Evolutionary conservation across 768 basidiomycete genomes (phyloP).

Genomic region (Boletus speciosus): DNA sequence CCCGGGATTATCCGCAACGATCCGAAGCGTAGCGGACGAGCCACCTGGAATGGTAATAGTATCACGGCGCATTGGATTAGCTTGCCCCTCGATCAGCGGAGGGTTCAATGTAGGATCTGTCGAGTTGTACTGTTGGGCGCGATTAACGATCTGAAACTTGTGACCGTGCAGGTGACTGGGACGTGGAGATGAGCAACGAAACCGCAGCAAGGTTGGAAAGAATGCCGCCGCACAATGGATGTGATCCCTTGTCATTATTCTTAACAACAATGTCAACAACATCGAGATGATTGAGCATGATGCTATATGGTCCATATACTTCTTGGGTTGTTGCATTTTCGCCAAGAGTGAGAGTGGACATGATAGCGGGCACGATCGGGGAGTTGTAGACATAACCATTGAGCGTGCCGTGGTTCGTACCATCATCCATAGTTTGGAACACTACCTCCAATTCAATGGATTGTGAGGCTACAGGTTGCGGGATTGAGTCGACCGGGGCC

Average conservation of each 20-base stretch:
- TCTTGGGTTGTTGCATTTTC: constrained; percentile 56
- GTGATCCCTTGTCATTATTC: constrained; percentile 69
- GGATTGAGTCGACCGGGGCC: constrained; percentile 54
- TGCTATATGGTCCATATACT: constrained; percentile 80
- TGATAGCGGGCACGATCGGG: constrained; percentile 70
- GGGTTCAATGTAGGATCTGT: constrained; percentile 78
- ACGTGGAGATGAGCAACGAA: not conserved
- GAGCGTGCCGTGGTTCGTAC: constrained; percentile 80
- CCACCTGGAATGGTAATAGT: constrained; percentile 74
- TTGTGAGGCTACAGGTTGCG: constrained; percentile 50
- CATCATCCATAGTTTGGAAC: constrained; percentile 85
- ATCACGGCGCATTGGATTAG: constrained; percentile 91
- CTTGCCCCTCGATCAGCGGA: constrained; percentile 68
- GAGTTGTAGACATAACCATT: constrained; percentile 65
- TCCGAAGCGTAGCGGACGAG: constrained; percentile 66
- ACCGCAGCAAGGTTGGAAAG: not conserved
- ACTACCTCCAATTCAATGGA: constrained; percentile 66
- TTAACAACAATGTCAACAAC: constrained; percentile 76
- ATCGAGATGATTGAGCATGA: constrained; percentile 70
- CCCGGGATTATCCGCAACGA: constrained; percentile 91
- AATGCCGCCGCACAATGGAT: constrained; percentile 69
- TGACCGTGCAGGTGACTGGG: constrained; percentile 88
- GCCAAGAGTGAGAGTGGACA: constrained; percentile 77
- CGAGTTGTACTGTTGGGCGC: constrained; percentile 66
- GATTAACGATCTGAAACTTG: constrained; percentile 76